Evolutionary conservation across 1,284 basidiomycete genomes (phyloP), one percentile per base, ranked within the genome.

Genomic region (Tilletia horrida): DNA sequence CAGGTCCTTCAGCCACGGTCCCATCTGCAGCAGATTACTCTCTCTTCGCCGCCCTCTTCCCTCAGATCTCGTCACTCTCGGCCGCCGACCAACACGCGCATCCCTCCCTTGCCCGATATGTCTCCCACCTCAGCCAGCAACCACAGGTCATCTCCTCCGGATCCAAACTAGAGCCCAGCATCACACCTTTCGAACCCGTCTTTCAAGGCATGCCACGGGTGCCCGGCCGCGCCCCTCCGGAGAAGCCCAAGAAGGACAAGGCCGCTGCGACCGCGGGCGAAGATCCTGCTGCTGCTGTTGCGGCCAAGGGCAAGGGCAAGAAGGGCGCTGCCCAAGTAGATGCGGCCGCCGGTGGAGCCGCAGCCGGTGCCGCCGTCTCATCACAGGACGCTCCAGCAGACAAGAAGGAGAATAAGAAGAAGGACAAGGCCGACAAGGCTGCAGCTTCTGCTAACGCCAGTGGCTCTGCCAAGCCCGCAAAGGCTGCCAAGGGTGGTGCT

Each of bases 191-290:
- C 62, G 77, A 79, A 66, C 79, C 79, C 2, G 67, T 63, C 8
- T 80, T 73, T 66, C 76, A 80, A 31, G 78, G 78, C n/a, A 76
- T 79, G 73, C 80, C 80, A 59, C 72, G 71, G 69, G 80, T 65
- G 69, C 70, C 59, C 73, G 77, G 50, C 64, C 71, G 29, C 69
- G 72, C 64, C 71, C 71, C 55, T 11, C 55, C 55, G 66, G 75
- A 72, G 48, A 78, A 77, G 67, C 29, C 57, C 1, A 74, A 77
- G 69, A 73, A 76, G 64, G 73, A 29, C 66, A 76, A 77, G 65
- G 75, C 57, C 35, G 69, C 48, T 1, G 50, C 69, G 43, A 27
- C 45, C 16, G 47, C 43, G 16, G 63, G 44, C 1, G 50, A 52
- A n/a, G 67, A 70, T 63, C 63, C 68, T 40, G 64, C 35, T 66